A percentile compares a stretch with the other conserved stretches of the same genome.
These are phyloP conservation scores for Boletus insuetus DNA, from an alignment of 768 basidiomycete species.

Conservation along the genomic window DNA sequence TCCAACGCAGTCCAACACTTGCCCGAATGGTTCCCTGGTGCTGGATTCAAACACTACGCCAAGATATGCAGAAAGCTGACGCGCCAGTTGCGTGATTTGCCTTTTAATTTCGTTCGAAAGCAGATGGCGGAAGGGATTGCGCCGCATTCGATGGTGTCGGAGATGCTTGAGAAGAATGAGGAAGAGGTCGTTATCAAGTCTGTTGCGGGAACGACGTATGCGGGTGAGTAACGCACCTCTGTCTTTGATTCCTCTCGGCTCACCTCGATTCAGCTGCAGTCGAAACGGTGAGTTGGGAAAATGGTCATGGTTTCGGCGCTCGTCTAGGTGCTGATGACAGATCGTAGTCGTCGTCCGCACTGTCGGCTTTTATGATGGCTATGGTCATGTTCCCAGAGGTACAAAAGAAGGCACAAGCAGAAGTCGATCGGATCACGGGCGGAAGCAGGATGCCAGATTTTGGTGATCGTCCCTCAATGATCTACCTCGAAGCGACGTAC, in stretches of 20 bases:
- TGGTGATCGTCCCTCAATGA: conserved; percentile 20
- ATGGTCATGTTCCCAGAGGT: conserved; percentile 26
- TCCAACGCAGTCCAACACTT: conserved; percentile 20
- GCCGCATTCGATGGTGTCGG: conserved; percentile 19
- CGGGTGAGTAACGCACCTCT: conserved; percentile 15
- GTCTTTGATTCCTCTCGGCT: neutral
- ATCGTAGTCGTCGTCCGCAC: conserved; percentile 20
- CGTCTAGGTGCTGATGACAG: too few species aligned
- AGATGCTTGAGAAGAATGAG: conserved; percentile 23
- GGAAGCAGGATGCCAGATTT: conserved; percentile 17
- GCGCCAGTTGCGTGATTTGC: conserved; percentile 16
- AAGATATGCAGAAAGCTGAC: conserved; percentile 15
- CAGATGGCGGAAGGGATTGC: conserved; percentile 18
- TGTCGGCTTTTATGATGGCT: conserved; percentile 27
- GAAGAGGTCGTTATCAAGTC: conserved; percentile 29
- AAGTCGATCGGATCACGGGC: conserved; percentile 24
- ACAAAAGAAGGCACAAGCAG: conserved; percentile 25
- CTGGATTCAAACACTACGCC: conserved; percentile 27
- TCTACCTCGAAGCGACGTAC: conserved; percentile 24
- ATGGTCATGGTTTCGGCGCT: neutral
- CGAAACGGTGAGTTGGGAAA: conserved; percentile 15
- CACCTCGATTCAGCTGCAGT: conserved; percentile 13
- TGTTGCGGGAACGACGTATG: conserved; percentile 32
- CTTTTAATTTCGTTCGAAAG: conserved; percentile 17
- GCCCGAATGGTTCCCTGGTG: conserved; percentile 32